A percentile compares a stretch with the other conserved stretches of the same genome.
phyloP scores from a whole-genome alignment of 805 yeast genomes.

The Isabelozyma pseudorhagii region DNA sequence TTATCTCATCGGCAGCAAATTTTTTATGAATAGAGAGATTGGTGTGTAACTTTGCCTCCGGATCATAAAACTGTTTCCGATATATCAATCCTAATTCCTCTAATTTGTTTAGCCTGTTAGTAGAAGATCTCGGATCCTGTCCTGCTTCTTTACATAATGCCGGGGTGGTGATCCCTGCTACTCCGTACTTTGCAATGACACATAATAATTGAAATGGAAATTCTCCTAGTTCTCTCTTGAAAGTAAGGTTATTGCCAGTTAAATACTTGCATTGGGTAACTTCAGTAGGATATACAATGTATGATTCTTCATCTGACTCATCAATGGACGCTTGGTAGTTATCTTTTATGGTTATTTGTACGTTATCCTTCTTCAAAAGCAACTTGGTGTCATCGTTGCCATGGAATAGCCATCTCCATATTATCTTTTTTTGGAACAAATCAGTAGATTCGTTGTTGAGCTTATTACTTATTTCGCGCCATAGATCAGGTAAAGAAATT shows the following conservation, averaged over 20 bases:
- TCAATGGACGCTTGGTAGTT: slow-evolving; percentile 6
- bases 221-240: slow-evolving; percentile 53
- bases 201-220: slow-evolving; percentile 51
- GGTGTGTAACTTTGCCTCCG: slow-evolving; percentile 47
- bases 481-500: slow-evolving; percentile 21
- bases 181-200: slow-evolving; percentile 57
- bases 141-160: slow-evolving; percentile 54
- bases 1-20: slow-evolving; percentile 28
- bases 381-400: slow-evolving; percentile 7
- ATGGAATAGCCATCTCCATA: slow-evolving; percentile 38
- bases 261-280: slow-evolving; percentile 57
- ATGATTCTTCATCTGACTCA: slow-evolving; percentile 6
- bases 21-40: slow-evolving; percentile 50
- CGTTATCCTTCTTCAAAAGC: neutral
- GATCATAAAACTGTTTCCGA: slow-evolving; percentile 31
- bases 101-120: slow-evolving; percentile 57
- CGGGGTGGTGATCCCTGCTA: slow-evolving; percentile 56
- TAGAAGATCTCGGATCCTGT: slow-evolving; percentile 71
- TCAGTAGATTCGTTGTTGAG: slow-evolving; percentile 21
- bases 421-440: slow-evolving; percentile 31
- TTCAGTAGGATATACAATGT: slow-evolving; percentile 40
- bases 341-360: neutral
- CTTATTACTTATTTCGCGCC: slow-evolving; percentile 20
- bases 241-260: slow-evolving; percentile 48
- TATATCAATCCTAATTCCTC: slow-evolving; percentile 48